These are phyloP conservation scores for Cryphonectria naterciae DNA, from an alignment of 2,329 filamentous ascomycete species.

Conservation along the genomic window DNA sequence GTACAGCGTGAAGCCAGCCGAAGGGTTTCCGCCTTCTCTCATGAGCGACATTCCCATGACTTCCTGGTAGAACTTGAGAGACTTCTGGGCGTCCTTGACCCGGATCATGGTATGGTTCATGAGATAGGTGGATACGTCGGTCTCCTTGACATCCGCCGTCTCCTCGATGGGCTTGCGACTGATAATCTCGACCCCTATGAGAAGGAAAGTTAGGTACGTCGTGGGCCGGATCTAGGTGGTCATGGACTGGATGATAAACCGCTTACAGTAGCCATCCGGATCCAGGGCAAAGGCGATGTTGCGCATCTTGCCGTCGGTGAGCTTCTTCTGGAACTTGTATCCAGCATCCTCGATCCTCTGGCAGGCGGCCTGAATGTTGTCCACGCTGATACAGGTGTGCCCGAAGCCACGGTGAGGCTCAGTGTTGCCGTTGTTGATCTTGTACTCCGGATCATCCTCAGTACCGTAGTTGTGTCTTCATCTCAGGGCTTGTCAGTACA, in stretches of 20 bases:
- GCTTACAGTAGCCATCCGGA: slow-evolving; percentile 75
- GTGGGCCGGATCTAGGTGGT: neutral
- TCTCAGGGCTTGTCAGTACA: neutral
- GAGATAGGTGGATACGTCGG: slow-evolving; percentile 76
- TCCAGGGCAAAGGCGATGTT: slow-evolving; percentile 90
- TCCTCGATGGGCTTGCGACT: slow-evolving; percentile 72
- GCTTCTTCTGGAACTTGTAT: slow-evolving; percentile 93
- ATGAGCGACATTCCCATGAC: slow-evolving; percentile 86
- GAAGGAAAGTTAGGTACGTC: neutral
- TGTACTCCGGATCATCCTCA: slow-evolving; percentile 80
- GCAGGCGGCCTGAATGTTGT: slow-evolving; percentile 88
- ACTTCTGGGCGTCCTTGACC: slow-evolving; percentile 79
- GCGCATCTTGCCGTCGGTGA: slow-evolving; percentile 84
- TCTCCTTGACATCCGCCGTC: slow-evolving; percentile 72
- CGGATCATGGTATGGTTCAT: slow-evolving; percentile 95
- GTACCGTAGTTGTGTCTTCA: slow-evolving; percentile 76
- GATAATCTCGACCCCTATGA: slow-evolving; percentile 72
- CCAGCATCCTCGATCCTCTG: slow-evolving; percentile 86
- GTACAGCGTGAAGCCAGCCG: slow-evolving; percentile 84
- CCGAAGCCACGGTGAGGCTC: slow-evolving; percentile 85
- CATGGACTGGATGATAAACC: neutral
- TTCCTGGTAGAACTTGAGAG: slow-evolving; percentile 81
- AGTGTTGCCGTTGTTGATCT: slow-evolving; percentile 85
- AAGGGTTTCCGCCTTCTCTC: slow-evolving; percentile 70
- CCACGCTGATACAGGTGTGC: slow-evolving; percentile 82